phyloP scores from a whole-genome alignment of 768 basidiomycete genomes.

The Cystobasidium tubakii region DNA sequence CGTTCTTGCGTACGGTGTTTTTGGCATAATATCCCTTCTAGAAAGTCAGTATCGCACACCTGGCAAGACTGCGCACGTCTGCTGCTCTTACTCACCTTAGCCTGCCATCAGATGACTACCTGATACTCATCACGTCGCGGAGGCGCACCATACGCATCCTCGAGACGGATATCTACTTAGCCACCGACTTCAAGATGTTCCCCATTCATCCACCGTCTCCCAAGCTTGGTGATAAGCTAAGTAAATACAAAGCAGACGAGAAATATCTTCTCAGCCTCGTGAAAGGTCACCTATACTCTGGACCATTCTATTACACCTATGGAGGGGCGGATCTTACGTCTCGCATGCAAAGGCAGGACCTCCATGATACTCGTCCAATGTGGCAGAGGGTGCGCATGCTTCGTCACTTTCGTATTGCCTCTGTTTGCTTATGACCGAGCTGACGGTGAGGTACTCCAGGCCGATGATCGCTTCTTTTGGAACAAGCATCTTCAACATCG shows the following conservation, averaged over 20 bases:
- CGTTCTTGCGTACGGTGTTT: slow-evolving; percentile 53
- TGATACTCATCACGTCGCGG: slow-evolving; percentile 79
- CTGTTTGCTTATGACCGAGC: neutral
- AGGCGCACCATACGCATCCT: slow-evolving; percentile 70
- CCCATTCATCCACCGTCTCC: slow-evolving; percentile 63
- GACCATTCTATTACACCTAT: slow-evolving; percentile 85
- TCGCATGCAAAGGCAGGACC: slow-evolving; percentile 72
- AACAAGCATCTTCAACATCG: slow-evolving; percentile 69
- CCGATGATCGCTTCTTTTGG: slow-evolving; percentile 98
- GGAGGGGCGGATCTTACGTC: slow-evolving; percentile 75
- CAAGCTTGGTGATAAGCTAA: neutral
- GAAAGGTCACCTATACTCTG: slow-evolving; percentile 70
- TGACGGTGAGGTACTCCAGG: slow-evolving; percentile 53
- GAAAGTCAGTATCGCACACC: slow-evolving; percentile 47
- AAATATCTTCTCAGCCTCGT: slow-evolving; percentile 78
- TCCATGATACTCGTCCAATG: slow-evolving; percentile 58
- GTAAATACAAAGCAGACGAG: slow-evolving; percentile 75
- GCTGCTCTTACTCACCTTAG: slow-evolving; percentile 4
- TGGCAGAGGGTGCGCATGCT: slow-evolving; percentile 68
- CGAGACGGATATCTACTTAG: slow-evolving; percentile 79
- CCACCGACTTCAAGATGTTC: slow-evolving; percentile 83
- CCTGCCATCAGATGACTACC: slow-evolving; percentile 71
- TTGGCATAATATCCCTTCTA: slow-evolving; percentile 53
- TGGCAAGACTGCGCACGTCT: neutral
- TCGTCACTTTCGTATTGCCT: neutral